A percentile compares a stretch with the other conserved stretches of the same genome.
phyloP scores from a whole-genome alignment of 2,329 filamentous ascomycete species.

The Aspergillus novoparasiticus region DNA sequence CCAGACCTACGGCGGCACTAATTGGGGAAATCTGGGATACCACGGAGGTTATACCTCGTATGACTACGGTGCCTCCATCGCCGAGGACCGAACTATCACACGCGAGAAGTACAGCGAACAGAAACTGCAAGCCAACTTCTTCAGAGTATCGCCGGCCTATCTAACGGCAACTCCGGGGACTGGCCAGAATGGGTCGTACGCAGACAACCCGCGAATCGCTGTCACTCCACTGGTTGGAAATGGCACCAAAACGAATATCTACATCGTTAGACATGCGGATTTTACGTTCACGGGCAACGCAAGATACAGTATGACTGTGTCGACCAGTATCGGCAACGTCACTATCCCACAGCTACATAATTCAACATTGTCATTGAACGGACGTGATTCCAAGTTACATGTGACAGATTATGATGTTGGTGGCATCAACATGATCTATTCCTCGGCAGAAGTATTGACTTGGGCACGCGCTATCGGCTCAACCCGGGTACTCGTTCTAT shows the following conservation, averaged over 20 bases:
- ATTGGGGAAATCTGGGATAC: constrained; percentile 77
- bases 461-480: constrained; percentile 7
- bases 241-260: constrained; percentile 1
- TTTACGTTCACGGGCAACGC: constrained; percentile 9
- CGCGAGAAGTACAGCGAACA: constrained; percentile 77
- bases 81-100: constrained; percentile 66
- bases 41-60: constrained; percentile 64
- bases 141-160: constrained; percentile 70
- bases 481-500: constrained; percentile 27
- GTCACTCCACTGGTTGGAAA: neutral
- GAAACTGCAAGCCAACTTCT: constrained; percentile 74
- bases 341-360: constrained; percentile 3
- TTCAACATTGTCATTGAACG: constrained; percentile 3
- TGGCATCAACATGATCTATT: constrained; percentile 31
- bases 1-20: constrained; percentile 71
- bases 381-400: constrained; percentile 28
- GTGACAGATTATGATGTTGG: constrained; percentile 34
- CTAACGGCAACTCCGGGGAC: constrained; percentile 58
- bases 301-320: neutral
- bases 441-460: constrained; percentile 32
- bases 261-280: constrained; percentile 17
- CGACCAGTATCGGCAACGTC: constrained; percentile 2
- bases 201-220: neutral
- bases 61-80: constrained; percentile 63
- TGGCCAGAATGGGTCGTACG: constrained; percentile 6